Conservation (phyloP, 2,329 filamentous ascomycete species). For the Paracorniculantispora psalliotae region DNA sequence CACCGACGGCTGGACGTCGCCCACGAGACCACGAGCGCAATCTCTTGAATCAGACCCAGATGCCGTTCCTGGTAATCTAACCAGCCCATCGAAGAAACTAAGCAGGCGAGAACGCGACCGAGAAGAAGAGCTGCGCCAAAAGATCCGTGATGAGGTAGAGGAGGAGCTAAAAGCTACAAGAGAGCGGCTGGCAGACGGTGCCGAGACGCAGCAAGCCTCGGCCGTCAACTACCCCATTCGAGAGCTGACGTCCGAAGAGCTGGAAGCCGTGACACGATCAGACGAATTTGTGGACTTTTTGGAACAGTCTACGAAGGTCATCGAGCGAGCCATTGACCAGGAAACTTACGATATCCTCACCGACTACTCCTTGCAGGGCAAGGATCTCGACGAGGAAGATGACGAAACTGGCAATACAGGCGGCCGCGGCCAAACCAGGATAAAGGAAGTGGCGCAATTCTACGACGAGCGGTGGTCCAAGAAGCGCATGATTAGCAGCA, state of each 20-base stretch:
- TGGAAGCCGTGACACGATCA: constrained; percentile 84
- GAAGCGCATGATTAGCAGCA: constrained; percentile 92
- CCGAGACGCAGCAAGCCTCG: constrained; percentile 20
- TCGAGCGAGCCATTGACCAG: constrained; percentile 89
- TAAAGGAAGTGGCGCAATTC: constrained; percentile 88
- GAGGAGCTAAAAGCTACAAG: constrained; percentile 78
- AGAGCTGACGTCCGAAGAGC: constrained; percentile 75
- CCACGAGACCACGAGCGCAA: constrained; percentile 41
- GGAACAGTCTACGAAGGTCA: constrained; percentile 92
- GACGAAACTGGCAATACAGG: constrained; percentile 67
- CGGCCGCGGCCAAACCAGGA: constrained; percentile 65
- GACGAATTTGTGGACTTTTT: constrained; percentile 94
- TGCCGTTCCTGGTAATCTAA: constrained; percentile 47
- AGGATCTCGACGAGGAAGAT: constrained; percentile 75
- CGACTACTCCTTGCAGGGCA: constrained; percentile 81
- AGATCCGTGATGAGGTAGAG: constrained; percentile 83
- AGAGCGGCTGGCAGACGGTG: constrained; percentile 48
- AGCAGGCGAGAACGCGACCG: constrained; percentile 75
- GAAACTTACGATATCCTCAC: constrained; percentile 89
- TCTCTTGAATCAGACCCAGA: constrained; percentile 55
- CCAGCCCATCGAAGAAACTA: constrained; percentile 64
- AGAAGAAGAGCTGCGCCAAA: constrained; percentile 84
- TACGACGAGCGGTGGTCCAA: constrained; percentile 95
- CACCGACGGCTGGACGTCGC: constrained; percentile 63
- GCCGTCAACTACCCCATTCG: constrained; percentile 67